phyloP scores from a whole-genome alignment of 139 green algal genomes.

The Micractinium conductrix region DNA sequence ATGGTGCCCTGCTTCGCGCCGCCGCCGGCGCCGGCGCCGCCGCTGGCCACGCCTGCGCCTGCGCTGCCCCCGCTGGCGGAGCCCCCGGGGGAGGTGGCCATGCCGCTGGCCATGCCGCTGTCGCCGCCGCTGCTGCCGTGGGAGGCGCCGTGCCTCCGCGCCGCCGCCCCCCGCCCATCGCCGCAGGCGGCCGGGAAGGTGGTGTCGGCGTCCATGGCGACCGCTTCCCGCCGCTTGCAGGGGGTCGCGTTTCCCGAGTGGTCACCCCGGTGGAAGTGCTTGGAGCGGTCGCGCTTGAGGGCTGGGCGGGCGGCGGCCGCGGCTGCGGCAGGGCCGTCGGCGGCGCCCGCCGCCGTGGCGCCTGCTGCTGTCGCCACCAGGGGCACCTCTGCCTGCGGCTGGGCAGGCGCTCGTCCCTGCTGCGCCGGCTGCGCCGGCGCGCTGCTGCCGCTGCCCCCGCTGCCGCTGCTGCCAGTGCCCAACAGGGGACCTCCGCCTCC shows the following conservation, averaged over 20 bases:
- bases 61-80: neutral
- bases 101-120: too few species aligned
- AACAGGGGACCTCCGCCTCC: neutral
- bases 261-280: neutral
- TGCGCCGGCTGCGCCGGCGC: neutral
- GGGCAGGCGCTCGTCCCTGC: too few species aligned
- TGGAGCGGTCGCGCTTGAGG: slow-evolving; percentile 28
- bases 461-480: neutral
- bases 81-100: neutral
- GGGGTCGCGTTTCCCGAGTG: too few species aligned
- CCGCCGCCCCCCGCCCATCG: too few species aligned
- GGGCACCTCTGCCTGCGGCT: neutral
- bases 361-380: neutral
- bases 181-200: too few species aligned
- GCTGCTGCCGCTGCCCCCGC: neutral
- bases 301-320: neutral
- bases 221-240: slow-evolving; percentile 4
- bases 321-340: too few species aligned
- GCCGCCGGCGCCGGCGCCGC: neutral
- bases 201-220: too few species aligned
- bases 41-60: neutral
- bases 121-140: slow-evolving; percentile 5
- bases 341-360: too few species aligned
- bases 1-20: neutral
- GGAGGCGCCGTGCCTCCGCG: too few species aligned